A percentile compares a stretch with the other conserved stretches of the same genome.
phyloP scores from a whole-genome alignment of 768 basidiomycete species.

The Macrolepiota dolichaula region DNA sequence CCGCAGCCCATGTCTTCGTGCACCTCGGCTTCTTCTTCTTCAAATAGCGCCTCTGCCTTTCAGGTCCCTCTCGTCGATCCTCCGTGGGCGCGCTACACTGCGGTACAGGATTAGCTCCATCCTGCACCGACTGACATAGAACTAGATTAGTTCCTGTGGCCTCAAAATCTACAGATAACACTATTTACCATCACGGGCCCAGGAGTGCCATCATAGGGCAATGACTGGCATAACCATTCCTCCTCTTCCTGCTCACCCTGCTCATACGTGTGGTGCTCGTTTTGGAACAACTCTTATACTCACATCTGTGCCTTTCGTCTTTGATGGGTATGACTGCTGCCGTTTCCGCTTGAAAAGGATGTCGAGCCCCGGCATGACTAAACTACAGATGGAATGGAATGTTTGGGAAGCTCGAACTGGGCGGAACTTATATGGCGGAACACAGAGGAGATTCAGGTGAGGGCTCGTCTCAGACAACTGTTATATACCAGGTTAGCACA shows the following conservation, averaged over 20 bases:
- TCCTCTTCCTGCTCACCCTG: constrained; percentile 3
- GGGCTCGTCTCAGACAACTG: background rate
- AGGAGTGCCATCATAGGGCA: background rate
- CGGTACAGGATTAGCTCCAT: background rate
- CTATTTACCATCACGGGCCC: background rate
- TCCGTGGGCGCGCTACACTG: background rate
- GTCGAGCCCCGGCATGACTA: constrained; percentile 1
- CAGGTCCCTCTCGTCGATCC: background rate
- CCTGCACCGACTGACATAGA: background rate
- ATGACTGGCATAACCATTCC: background rate
- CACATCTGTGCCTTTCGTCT: background rate
- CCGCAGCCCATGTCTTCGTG: background rate
- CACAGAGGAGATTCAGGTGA: background rate
- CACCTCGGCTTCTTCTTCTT: constrained; percentile 2
- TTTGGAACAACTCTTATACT: background rate
- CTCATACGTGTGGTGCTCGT: background rate
- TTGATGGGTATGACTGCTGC: background rate
- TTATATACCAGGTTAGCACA: background rate
- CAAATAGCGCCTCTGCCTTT: background rate
- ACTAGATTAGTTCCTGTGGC: background rate
- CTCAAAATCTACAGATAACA: too few species aligned
- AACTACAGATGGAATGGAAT: background rate
- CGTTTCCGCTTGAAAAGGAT: background rate
- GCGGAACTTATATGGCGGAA: background rate
- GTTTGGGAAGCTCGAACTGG: background rate